A percentile compares a stretch with the other conserved stretches of the same genome.
Evolutionary conservation across 78 protist genomes (phyloP).

Genomic region (Dictyostelium brefeldianum): DNA sequence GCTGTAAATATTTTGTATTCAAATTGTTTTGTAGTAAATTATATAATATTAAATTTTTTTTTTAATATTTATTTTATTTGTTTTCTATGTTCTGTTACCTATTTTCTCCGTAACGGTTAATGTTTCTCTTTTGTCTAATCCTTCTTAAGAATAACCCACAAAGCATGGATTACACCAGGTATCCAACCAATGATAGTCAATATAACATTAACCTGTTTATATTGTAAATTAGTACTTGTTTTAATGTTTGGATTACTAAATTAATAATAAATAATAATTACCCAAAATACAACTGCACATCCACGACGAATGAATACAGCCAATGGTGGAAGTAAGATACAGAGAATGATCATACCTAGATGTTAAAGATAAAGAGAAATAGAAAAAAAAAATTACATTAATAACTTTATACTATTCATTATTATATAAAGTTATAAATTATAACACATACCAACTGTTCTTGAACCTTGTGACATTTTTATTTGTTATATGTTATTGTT

Average conservation of each 20-base stretch:
- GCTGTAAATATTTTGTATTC: too few relatives aligned
- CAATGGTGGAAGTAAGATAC: constrained; percentile 45
- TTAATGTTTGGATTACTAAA: too few relatives aligned
- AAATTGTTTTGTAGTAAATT: too few relatives aligned
- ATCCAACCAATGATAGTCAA: constrained; percentile 46
- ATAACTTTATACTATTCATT: not conserved
- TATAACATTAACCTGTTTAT: not conserved
- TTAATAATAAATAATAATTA: too few relatives aligned
- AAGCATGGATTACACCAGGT: constrained; percentile 67
- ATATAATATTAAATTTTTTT: too few relatives aligned
- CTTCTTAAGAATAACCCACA: constrained; percentile 14
- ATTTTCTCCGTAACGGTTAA: too few relatives aligned
- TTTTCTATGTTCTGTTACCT: too few relatives aligned
- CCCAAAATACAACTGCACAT: constrained; percentile 48
- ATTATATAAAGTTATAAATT: not conserved
- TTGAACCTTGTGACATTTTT: constrained; percentile 34
- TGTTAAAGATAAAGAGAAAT: too few relatives aligned
- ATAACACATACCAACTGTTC: constrained; percentile 14
- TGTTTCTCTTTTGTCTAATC: constrained; percentile 11
- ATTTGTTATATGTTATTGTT: not conserved
- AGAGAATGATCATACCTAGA: constrained; percentile 27
- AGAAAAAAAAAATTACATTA: too few relatives aligned
- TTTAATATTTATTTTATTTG: too few relatives aligned
- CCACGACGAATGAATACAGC: constrained; percentile 44
- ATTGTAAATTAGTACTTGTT: too few relatives aligned